These are phyloP conservation scores for Trichoderma atrobrunneum DNA, from an alignment of 2,329 filamentous ascomycete species.

Conservation along the genomic window DNA sequence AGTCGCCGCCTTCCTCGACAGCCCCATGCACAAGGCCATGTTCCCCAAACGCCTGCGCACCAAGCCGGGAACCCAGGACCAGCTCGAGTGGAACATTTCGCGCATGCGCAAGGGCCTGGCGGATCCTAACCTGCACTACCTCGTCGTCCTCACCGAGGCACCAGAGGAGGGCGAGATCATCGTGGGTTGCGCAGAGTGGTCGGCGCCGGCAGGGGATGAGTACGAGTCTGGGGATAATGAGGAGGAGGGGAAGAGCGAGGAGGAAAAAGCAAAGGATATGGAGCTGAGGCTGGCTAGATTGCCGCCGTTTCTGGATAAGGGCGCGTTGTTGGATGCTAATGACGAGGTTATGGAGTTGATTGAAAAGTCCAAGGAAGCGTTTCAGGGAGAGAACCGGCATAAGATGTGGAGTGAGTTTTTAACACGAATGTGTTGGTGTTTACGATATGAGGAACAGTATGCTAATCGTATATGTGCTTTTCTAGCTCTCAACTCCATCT, in stretches of 20 bases:
- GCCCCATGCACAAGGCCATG: conserved; percentile 21
- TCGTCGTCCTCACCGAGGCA: neutral
- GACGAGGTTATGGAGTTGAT: conserved; percentile 19
- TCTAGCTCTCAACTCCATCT: conserved; percentile 22
- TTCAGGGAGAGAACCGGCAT: neutral
- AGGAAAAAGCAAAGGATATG: conserved; percentile 12
- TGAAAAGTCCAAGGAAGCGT: conserved; percentile 9
- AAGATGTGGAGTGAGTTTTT: conserved; percentile 22
- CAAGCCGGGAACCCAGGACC: conserved; percentile 21
- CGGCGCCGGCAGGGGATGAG: conserved; percentile 1
- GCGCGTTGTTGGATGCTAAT: conserved; percentile 10
- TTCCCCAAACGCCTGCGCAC: conserved; percentile 19
- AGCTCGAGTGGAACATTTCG: conserved; percentile 18
- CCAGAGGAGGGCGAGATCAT: conserved; percentile 15
- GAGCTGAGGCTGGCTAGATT: conserved; percentile 4
- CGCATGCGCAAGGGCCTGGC: conserved; percentile 11
- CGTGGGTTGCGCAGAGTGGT: conserved; percentile 21
- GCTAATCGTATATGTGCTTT: neutral
- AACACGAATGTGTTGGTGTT: neutral
- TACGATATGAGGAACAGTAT: neutral
- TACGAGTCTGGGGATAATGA: neutral
- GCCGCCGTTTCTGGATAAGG: conserved; percentile 20
- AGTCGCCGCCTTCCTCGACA: conserved; percentile 19
- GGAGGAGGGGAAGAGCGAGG: neutral
- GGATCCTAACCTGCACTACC: conserved; percentile 4